These are phyloP conservation scores for Pseudocercospora ulei DNA, from an alignment of 2,329 filamentous ascomycete genomes.

Conservation along the genomic window DNA sequence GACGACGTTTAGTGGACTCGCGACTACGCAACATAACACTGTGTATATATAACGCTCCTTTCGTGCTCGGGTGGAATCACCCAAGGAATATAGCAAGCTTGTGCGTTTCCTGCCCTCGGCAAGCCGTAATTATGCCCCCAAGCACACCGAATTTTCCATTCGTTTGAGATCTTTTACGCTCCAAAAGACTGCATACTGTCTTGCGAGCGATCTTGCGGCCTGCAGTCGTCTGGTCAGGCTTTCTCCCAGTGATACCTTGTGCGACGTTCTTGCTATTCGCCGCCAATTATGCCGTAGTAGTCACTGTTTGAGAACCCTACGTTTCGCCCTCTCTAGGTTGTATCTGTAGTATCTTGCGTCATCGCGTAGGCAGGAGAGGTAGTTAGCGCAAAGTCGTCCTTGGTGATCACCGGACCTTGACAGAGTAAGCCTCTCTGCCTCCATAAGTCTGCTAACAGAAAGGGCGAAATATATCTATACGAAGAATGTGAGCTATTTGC, in stretches of 20 bases:
- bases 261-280: constrained; percentile 20
- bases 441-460: constrained; percentile 36
- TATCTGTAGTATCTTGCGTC: constrained; percentile 97
- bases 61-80: too few relatives aligned
- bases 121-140: constrained; percentile 92
- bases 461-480: constrained; percentile 41
- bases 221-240: constrained; percentile 68
- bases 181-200: constrained; percentile 91
- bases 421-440: constrained; percentile 29
- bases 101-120: constrained; percentile 90
- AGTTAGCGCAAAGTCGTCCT: constrained; percentile 63
- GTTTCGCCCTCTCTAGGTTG: constrained; percentile 52
- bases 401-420: constrained; percentile 34
- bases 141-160: constrained; percentile 93
- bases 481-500: constrained; percentile 46
- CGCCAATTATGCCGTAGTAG: constrained; percentile 13
- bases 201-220: constrained; percentile 93
- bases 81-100: constrained; percentile 92
- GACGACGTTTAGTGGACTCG: too few relatives aligned
- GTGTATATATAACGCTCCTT: too few relatives aligned
- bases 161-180: constrained; percentile 89
- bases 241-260: constrained; percentile 54
- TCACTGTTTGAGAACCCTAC: constrained; percentile 22
- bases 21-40: too few relatives aligned
- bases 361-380: constrained; percentile 88